Evolutionary conservation across 495 filamentous ascomycete genomes (phyloP).

Genomic region (Neurospora discreta): DNA sequence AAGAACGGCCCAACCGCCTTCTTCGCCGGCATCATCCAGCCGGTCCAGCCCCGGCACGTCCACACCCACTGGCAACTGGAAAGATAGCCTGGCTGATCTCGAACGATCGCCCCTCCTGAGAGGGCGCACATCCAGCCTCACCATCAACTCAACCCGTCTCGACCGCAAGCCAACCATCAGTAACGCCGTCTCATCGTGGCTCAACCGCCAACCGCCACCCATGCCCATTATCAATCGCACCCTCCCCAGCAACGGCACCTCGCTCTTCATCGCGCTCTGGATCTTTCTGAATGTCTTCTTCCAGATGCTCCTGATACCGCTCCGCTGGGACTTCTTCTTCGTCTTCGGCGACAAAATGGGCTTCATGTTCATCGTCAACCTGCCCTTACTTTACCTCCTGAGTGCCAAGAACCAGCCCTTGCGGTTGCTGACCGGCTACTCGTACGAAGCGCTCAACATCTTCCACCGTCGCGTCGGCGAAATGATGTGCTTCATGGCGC

Average conservation of each 20-base stretch:
- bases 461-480: slow-evolving; percentile 35
- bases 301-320: slow-evolving; percentile 36
- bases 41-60: not conserved
- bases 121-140: not conserved
- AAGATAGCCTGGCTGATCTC: not conserved
- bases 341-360: slow-evolving; percentile 45
- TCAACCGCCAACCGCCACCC: slow-evolving; percentile 43
- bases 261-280: slow-evolving; percentile 37
- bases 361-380: slow-evolving; percentile 41
- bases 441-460: slow-evolving; percentile 54
- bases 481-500: slow-evolving; percentile 22
- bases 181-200: slow-evolving; percentile 17
- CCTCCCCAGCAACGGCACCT: slow-evolving; percentile 41
- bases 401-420: slow-evolving; percentile 54
- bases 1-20: not conserved
- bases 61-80: slow-evolving; percentile 2
- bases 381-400: slow-evolving; percentile 50
- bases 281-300: slow-evolving; percentile 46
- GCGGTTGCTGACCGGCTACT: slow-evolving; percentile 45
- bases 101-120: not conserved
- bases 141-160: not conserved
- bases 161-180: not conserved
- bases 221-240: slow-evolving; percentile 43
- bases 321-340: slow-evolving; percentile 36
- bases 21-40: slow-evolving; percentile 9